A percentile compares a stretch with the other conserved stretches of the same genome.
These are phyloP conservation scores for Diaporthe vexans DNA, from an alignment of 2,329 filamentous ascomycete genomes.

Conservation along the genomic window DNA sequence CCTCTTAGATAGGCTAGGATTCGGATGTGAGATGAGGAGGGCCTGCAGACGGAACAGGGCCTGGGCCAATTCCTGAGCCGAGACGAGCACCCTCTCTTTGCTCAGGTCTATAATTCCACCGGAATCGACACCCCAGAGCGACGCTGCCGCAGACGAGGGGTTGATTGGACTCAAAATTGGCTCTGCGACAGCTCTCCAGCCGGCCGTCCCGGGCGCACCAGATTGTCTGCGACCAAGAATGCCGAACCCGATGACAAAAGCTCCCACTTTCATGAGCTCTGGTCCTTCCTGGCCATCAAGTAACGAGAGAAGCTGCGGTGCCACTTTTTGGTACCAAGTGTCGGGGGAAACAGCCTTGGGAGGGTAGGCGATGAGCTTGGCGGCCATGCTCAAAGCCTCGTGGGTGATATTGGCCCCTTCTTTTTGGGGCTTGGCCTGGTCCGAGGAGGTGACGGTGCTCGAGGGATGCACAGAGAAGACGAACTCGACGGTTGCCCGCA, in stretches of 20 bases:
- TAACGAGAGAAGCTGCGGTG: slow-evolving; percentile 72
- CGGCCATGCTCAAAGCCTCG: slow-evolving; percentile 75
- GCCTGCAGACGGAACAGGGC: slow-evolving; percentile 69
- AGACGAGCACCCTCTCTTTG: slow-evolving; percentile 59
- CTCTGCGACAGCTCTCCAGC: slow-evolving; percentile 73
- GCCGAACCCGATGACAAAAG: slow-evolving; percentile 75
- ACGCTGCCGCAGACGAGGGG: slow-evolving; percentile 47
- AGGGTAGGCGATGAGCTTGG: slow-evolving; percentile 72
- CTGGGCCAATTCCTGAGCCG: slow-evolving; percentile 60
- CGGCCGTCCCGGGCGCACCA: slow-evolving; percentile 72
- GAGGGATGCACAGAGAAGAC: slow-evolving; percentile 77
- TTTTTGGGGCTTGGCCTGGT: slow-evolving; percentile 62
- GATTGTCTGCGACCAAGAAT: slow-evolving; percentile 74
- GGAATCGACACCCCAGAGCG: slow-evolving; percentile 42
- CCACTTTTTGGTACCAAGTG: slow-evolving; percentile 72
- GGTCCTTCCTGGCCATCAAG: slow-evolving; percentile 72
- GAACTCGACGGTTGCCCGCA: slow-evolving; percentile 78
- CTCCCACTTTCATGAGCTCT: slow-evolving; percentile 70
- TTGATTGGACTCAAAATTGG: slow-evolving; percentile 69
- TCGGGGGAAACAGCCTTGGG: slow-evolving; percentile 67
- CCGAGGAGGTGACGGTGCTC: slow-evolving; percentile 56
- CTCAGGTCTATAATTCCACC: slow-evolving; percentile 62
- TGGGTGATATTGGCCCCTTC: slow-evolving; percentile 75
- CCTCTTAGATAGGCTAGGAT: slow-evolving; percentile 74
- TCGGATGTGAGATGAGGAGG: slow-evolving; percentile 74